Evolutionary conservation across 768 basidiomycete genomes (phyloP).

Genomic region (Kwoniella bestiolae): DNA sequence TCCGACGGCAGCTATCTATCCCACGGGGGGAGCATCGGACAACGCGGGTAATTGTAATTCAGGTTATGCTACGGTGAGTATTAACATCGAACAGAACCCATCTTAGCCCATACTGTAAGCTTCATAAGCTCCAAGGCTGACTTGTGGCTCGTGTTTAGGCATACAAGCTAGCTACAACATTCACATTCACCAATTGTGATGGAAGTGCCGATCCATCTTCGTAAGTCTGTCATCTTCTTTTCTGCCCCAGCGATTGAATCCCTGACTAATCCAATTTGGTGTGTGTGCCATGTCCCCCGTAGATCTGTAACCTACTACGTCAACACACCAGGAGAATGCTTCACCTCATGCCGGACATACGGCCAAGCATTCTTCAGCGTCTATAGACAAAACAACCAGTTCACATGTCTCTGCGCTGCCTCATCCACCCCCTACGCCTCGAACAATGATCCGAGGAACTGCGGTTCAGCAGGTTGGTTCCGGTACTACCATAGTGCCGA

Average conservation of each 20-base stretch:
- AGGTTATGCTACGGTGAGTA: neutral
- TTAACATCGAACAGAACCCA: too few species aligned
- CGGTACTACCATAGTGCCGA: slow-evolving; percentile 9
- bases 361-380: neutral
- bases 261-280: too few species aligned
- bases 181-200: neutral
- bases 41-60: neutral
- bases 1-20: neutral
- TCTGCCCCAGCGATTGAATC: neutral
- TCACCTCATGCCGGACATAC: neutral
- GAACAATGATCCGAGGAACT: neutral
- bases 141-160: neutral
- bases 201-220: neutral
- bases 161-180: neutral
- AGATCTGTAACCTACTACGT: neutral
- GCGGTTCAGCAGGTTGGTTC: slow-evolving; percentile 3
- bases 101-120: too few species aligned
- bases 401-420: neutral
- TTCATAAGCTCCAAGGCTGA: too few species aligned
- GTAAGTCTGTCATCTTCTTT: neutral
- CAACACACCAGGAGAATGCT: neutral
- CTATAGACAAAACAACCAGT: neutral
- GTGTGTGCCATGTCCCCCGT: neutral
- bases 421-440: neutral
- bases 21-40: neutral